Evolutionary conservation across 441 rosid genomes (phyloP), one percentile per base, ranked within the genome.

Genomic region (Populus hybrid): DNA sequence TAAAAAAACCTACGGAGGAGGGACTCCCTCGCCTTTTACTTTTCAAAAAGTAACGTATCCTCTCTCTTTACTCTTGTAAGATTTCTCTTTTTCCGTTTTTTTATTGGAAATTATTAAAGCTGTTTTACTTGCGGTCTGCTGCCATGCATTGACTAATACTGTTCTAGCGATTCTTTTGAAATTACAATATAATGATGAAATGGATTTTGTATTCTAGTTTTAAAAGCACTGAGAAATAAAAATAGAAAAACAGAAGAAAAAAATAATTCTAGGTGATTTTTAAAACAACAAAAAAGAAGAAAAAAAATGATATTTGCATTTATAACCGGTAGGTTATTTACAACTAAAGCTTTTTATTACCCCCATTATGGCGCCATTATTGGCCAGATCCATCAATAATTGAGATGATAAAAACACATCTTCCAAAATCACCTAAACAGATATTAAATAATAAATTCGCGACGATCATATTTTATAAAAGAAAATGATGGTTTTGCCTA

Each of bases 41-140:
- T 73, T 73, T 70, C 42, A 74, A 59, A 87, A 83, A 85, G 88
- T 85, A 88, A 88, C 89, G 89, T 80, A 71, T 74, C 65, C 76
- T 75, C 69, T 75, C 79, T 67, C 59, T 63, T 77, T 73, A 32
- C 32, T 71, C 53, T 34, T 18, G 53, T 21, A 10, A 11, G 18
- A 36, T 40, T 79, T 64, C 30, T 67, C 32, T 36, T 78, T 23
- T 42, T 75, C 64, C 16, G 65, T 57, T 4, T 35, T 32, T 42
- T 35, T 7, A 19, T 40, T 35, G 30, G 19, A 16, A 3, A 65
- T 30, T 64, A 28, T 38, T 65, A 63, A 63, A 63, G 66, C 3
- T 23, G 28, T 61, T 23, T 9, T 63, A 23, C 66, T 4, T 21
- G 28, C 9, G 66, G 28, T 59, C 28, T 63, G 5, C 66, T 63